Base-by-base conservation (phyloP, 2,329 filamentous ascomycete species). In the Clonostachys sp. region DNA sequence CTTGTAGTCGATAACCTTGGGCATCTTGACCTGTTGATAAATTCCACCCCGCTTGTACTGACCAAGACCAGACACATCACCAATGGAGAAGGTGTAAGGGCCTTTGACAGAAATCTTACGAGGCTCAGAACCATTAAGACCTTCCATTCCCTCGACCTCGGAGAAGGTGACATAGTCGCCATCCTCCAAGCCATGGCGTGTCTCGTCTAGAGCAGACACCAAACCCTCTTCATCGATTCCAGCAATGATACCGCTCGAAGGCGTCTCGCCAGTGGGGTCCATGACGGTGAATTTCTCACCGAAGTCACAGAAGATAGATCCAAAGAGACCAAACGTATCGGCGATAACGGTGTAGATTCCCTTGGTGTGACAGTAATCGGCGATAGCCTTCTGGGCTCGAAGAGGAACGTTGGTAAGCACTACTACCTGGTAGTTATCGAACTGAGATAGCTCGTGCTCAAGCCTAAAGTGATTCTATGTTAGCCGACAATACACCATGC, bases 11-110 rank as follows among this genome's bases (percentile, higher is more conserved):
- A 97, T 71, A 47, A 90, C 81, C 72, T 94, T 96, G 45, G 94
- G 94, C 92, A 96, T 96, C 79, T 97, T 99, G 67, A 97, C 94
- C 68, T 99, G 94, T 38, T 89, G 86, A 67, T 88, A 99, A 50
- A 96, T 81, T 51, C 94, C 94, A 42, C 92, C 92, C 45, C 87
- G 81, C 73, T 89, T 75, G 73, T 99, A 99, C 59, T 88, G 78
- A 35, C 94, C 94, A 35, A 96, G 77, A 6, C 83, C 86, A 20
- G 88, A 89, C 10, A 97, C 90, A 64, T 96, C 90, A 40, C 92
- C 94, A 57, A 99, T 96, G 13, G 90, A 94, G 70, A 99, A 99
- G 9, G 91, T 96, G 66, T 97, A 99, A 5, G 94, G 94, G 1
- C 89, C 94, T 72, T 95, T 96, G 44, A 96, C 91, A 5, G 87